Conservation (phyloP, 176 grass and related monocot genomes). For the Ampelocalamus luodianensis region DNA sequence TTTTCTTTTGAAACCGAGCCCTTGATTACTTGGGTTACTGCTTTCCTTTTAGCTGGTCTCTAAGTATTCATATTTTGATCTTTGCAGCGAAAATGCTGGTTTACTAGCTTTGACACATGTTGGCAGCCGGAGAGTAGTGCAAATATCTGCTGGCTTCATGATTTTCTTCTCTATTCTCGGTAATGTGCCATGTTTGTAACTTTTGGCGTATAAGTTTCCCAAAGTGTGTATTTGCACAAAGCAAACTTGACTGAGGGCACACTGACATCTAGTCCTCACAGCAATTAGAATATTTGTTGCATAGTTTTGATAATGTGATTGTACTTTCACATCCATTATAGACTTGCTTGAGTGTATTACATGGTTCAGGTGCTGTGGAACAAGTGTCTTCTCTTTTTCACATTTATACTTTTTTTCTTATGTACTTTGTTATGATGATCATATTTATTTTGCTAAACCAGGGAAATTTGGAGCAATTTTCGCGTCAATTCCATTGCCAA, state of each 20-base stretch:
- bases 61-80: background rate
- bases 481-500: slow-evolving; percentile 59
- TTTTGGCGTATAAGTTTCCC: background rate
- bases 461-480: slow-evolving; percentile 71
- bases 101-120: slow-evolving; percentile 63
- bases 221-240: background rate
- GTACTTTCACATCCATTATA: background rate
- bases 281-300: background rate
- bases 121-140: slow-evolving; percentile 66
- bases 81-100: slow-evolving; percentile 70
- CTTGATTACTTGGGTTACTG: background rate
- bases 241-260: background rate
- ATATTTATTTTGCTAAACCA: slow-evolving; percentile 20
- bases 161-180: slow-evolving; percentile 67
- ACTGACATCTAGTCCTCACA: background rate
- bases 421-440: background rate
- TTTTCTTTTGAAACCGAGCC: background rate
- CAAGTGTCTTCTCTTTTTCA: background rate
- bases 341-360: background rate
- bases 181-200: slow-evolving; percentile 9
- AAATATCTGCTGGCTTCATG: slow-evolving; percentile 74
- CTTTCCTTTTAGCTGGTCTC: background rate
- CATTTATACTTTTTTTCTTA: background rate
- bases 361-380: background rate
- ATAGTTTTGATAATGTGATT: background rate